Base-by-base conservation (phyloP, 164 flowering plant species). In the Vitis cinerea region DNA sequence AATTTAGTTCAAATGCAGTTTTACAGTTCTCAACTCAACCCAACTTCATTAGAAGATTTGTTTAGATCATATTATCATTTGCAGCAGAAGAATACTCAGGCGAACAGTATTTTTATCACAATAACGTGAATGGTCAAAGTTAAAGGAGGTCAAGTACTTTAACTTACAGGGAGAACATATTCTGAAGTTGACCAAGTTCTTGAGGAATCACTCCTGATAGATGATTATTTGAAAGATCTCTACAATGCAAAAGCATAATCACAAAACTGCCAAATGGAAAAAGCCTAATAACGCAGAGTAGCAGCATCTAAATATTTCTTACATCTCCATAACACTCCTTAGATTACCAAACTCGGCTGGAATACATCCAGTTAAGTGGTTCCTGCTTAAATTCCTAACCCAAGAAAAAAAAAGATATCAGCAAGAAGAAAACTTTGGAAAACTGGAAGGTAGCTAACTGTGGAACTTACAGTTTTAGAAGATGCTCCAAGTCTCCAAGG, bases 401-500 rank as follows among this genome's bases (percentile, higher is more conserved):
- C 17, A 51, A 14, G 8, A 31, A 23, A 2, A 37, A 59, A 49
- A 19, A 8, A 59, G 10, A n/a, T n/a, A 68, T 74, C 50, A 71
- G 55, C 12, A 73, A 73, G 53, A 47, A 48, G 49, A 51, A 44
- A 69, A 61, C 7, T 6, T 10, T 57, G 7, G 13, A 23, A 64
- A 59, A n/a, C 2, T 5, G 54, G 8, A 15, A 68, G 50, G 9
- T 19, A 71, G 29, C 13, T 47, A 58, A n/a, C 49, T 12, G 8
- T 16, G 44, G 16, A 31, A 84, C 95, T 87, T 71, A 95, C 99
- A 95, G 79, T 79, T 87, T 95, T 13, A 93, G 79, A 64, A 95
- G 97, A 80, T 95, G 99, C 61, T 95, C 99, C 85, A 95, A 78
- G 67, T 93, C 97, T 68, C 99, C 99, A 70, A 95, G 73, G 2